phyloP scores from a whole-genome alignment of 306 rosid species.

The Gastrolobium bilobum region DNA sequence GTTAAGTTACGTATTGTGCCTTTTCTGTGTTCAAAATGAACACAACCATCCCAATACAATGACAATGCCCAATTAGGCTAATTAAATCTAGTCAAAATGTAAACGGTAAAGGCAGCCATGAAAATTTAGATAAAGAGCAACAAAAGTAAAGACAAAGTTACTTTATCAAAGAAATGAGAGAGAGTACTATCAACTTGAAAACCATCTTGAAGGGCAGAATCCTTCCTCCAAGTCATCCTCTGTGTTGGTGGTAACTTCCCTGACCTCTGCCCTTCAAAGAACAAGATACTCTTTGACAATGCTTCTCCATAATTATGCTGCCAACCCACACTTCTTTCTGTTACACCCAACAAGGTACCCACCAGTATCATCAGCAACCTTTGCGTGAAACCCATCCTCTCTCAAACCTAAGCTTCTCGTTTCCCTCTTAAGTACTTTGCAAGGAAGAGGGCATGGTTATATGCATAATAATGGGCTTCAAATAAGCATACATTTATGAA shows the following conservation, averaged over 20 bases:
- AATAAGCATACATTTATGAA: neutral
- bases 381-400: constrained; percentile 32
- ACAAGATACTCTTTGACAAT: constrained; percentile 61
- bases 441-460: neutral
- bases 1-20: neutral
- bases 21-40: neutral
- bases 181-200: constrained; percentile 32
- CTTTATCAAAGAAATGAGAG: constrained; percentile 12
- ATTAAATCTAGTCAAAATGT: neutral
- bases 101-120: neutral
- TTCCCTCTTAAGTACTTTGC: neutral
- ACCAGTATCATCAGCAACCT: neutral
- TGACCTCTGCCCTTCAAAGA: constrained; percentile 71
- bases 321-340: constrained; percentile 26
- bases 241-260: constrained; percentile 64
- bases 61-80: neutral
- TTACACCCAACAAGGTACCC: neutral
- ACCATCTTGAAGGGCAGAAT: constrained; percentile 63
- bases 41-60: neutral
- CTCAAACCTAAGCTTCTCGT: no score
- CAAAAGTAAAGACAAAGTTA: neutral
- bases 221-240: constrained; percentile 65
- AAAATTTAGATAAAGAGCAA: neutral
- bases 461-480: neutral
- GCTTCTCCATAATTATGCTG: constrained; percentile 61